Base-by-base conservation (phyloP, 176 grass and related monocot species). In the Bromus sterilis region DNA sequence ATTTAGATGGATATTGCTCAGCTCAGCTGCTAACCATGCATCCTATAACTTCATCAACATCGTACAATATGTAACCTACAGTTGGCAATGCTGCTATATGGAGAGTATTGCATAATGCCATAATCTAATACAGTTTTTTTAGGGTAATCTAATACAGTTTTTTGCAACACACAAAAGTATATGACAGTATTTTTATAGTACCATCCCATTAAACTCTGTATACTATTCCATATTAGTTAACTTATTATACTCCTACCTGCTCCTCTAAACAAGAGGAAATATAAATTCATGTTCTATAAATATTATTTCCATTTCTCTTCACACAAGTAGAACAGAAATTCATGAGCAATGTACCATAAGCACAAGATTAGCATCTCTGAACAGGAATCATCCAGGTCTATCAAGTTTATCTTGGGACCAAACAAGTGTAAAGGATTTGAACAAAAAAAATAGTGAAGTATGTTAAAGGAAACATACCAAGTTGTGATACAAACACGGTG, bases 401-500 rank as follows among this genome's bases (percentile, higher is more conserved):
- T 80, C 21, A 60, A 41, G 42, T 37, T 12, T 13, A 62, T 60
- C 31, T 33, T 43, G 21, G 10, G 46, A 39, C 74, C 32, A 11
- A 61, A 74, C 11, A 86, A 83, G 28, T 20, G 74, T 61, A 29
- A 71, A 84, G 0, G 5, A 8, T 9, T 73, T 4, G 74, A 57
- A 65, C 21, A 77, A 76, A 83, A 6, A 56, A 77, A n/a, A 20
- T 11, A 24, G 3, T 39, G 5, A 36, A 58, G 53, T 69, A 33
- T 61, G 39, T 36, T 57, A 30, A 87, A 71, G n/a, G 44, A 59
- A 60, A 26, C 66, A 56, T 99, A 99, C 97, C 97, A 99, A 83
- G 97, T 94, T 42, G 97, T 99, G 87, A 99, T 93, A 71, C 97
- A 99, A 62, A 99, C 97, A 0, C 97, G 93, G 67, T 99, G 97